phyloP scores from a whole-genome alignment of 345 rosid genomes.

The Aurinia saxatilis region DNA sequence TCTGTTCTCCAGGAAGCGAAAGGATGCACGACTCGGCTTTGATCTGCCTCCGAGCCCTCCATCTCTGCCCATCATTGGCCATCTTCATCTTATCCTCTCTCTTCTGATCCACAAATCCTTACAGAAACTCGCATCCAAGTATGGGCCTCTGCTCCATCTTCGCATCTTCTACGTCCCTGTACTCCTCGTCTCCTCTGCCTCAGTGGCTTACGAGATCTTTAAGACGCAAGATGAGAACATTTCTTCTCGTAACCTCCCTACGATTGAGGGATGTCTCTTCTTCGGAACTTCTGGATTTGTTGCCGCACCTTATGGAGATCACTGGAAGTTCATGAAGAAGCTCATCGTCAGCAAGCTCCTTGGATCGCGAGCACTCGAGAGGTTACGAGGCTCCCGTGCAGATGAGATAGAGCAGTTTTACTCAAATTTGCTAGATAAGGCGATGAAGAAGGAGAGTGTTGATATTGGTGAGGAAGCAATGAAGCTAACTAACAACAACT shows the following conservation, averaged over 20 bases:
- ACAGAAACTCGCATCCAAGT: constrained; percentile 1
- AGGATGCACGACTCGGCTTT: neutral
- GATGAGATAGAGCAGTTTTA: constrained; percentile 11
- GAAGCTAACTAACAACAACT: constrained; percentile 9
- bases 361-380: neutral
- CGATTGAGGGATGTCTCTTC: neutral
- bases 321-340: constrained; percentile 37
- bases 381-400: neutral
- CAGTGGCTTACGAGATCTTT: neutral
- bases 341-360: constrained; percentile 22
- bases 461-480: constrained; percentile 14
- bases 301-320: constrained; percentile 23
- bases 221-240: constrained; percentile 1
- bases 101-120: constrained; percentile 8
- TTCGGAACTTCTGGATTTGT: neutral
- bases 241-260: neutral
- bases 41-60: constrained; percentile 27
- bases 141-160: constrained; percentile 13
- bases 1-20: neutral
- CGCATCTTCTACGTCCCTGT: constrained; percentile 7
- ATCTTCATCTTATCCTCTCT: constrained; percentile 20
- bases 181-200: constrained; percentile 27
- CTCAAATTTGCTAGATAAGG: neutral
- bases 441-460: neutral
- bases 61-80: constrained; percentile 28